Evolutionary conservation across 257 asterid genomes (phyloP).

Genomic region (Leptodermis oblonga): DNA sequence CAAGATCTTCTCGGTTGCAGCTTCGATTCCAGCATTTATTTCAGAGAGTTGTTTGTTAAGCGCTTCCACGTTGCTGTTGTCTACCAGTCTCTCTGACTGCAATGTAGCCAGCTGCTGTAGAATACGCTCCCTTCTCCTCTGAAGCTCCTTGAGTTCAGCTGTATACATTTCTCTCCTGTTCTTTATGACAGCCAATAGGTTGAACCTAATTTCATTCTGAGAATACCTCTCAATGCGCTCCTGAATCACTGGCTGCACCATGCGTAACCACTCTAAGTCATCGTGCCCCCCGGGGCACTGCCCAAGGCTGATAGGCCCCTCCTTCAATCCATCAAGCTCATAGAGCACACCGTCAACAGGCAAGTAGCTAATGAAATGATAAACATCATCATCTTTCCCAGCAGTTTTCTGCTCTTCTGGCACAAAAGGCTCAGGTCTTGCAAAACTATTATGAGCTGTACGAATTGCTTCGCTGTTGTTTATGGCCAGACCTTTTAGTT

Average conservation of each 20-base stretch:
- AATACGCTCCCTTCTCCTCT: slow-evolving; percentile 74
- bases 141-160: slow-evolving; percentile 90
- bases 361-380: slow-evolving; percentile 92
- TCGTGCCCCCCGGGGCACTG: slow-evolving; percentile 64
- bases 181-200: slow-evolving; percentile 80
- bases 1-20: slow-evolving; percentile 83
- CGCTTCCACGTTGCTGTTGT: slow-evolving; percentile 58
- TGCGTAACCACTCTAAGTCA: slow-evolving; percentile 66
- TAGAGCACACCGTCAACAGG: slow-evolving; percentile 89
- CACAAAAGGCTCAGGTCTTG: slow-evolving; percentile 92
- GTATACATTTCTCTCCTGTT: slow-evolving; percentile 81
- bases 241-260: slow-evolving; percentile 91
- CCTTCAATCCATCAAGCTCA: slow-evolving; percentile 97
- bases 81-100: slow-evolving; percentile 76
- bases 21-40: slow-evolving; percentile 71
- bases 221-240: slow-evolving; percentile 88
- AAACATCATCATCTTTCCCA: slow-evolving; percentile 88
- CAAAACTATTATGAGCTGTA: slow-evolving; percentile 90
- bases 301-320: slow-evolving; percentile 96
- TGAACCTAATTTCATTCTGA: slow-evolving; percentile 81
- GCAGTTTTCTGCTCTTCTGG: slow-evolving; percentile 86
- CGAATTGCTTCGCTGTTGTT: slow-evolving; percentile 96
- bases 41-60: slow-evolving; percentile 57
- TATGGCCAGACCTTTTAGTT: slow-evolving; percentile 88
- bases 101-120: slow-evolving; percentile 65